Conservation (phyloP, 108 stramenopile species). For the Aureococcus anophagefferens region DNA sequence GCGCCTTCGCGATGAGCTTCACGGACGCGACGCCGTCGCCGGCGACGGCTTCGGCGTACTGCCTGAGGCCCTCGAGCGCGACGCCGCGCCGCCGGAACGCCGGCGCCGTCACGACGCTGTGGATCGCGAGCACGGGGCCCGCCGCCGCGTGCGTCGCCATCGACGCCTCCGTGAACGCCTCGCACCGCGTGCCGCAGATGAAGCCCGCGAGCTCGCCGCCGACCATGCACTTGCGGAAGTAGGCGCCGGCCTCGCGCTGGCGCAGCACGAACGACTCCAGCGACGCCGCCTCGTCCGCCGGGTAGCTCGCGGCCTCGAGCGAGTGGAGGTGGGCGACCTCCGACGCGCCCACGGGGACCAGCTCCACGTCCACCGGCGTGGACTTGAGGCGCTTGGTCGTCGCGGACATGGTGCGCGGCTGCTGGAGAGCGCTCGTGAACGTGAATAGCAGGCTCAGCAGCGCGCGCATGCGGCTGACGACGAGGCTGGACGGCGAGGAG, state of each 20-base stretch:
- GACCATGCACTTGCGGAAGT: slow-evolving; percentile 32
- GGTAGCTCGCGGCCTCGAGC: slow-evolving; percentile 37
- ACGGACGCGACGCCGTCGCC: slow-evolving; percentile 48
- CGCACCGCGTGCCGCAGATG: slow-evolving; percentile 67
- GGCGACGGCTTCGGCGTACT: slow-evolving; percentile 45
- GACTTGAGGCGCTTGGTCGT: too few species aligned
- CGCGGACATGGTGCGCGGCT: too few species aligned
- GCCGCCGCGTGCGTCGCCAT: slow-evolving; percentile 61
- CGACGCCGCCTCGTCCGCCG: slow-evolving; percentile 67
- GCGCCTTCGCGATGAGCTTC: slow-evolving; percentile 56
- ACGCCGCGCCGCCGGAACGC: slow-evolving; percentile 40
- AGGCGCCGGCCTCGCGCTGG: slow-evolving; percentile 47
- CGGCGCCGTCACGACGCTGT: slow-evolving; percentile 60
- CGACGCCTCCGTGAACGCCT: slow-evolving; percentile 44
- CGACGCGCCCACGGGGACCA: too few species aligned
- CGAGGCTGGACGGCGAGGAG: too few species aligned
- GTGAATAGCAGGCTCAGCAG: too few species aligned
- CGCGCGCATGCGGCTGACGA: too few species aligned
- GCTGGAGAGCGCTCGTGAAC: too few species aligned
- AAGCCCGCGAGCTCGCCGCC: slow-evolving; percentile 55
- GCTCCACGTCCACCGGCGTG: too few species aligned
- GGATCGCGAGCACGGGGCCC: slow-evolving; percentile 69
- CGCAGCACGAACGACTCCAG: slow-evolving; percentile 66
- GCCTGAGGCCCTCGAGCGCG: slow-evolving; percentile 48
- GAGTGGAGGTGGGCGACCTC: not conserved